These are phyloP conservation scores for Xylariomycetidae sp. DNA, from an alignment of 2,329 filamentous ascomycete genomes.

Conservation along the genomic window DNA sequence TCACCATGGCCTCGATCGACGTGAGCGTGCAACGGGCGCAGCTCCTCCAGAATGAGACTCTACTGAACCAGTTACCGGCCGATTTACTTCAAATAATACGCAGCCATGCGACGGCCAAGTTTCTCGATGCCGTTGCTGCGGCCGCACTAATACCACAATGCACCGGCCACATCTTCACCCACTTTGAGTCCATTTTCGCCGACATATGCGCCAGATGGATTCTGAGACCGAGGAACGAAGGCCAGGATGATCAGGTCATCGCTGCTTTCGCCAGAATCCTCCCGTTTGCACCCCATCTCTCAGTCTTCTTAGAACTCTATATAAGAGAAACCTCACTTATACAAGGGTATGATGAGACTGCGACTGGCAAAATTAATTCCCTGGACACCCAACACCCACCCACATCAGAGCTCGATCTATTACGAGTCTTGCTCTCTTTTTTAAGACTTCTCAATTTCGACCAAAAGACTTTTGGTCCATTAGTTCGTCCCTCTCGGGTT, in stretches of 20 bases:
- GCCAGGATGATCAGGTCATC: constrained; percentile 45
- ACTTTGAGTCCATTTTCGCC: constrained; percentile 71
- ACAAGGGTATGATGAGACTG: constrained; percentile 11
- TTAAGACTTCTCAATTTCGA: constrained; percentile 81
- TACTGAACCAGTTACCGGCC: constrained; percentile 58
- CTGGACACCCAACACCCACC: constrained; percentile 10
- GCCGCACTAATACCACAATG: constrained; percentile 64
- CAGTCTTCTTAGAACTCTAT: constrained; percentile 59
- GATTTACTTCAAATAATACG: constrained; percentile 67
- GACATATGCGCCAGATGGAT: constrained; percentile 83
- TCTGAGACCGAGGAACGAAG: constrained; percentile 36
- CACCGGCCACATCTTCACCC: constrained; percentile 69
- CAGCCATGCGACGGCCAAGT: constrained; percentile 56
- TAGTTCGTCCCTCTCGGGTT: constrained; percentile 63
- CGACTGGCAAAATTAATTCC: constrained; percentile 22
- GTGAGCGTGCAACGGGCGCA: constrained; percentile 50
- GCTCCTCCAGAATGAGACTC: constrained; percentile 49
- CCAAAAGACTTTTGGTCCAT: constrained; percentile 58
- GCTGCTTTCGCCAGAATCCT: constrained; percentile 75
- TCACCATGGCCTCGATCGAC: constrained; percentile 51
- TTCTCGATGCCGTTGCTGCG: constrained; percentile 67
- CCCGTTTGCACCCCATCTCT: constrained; percentile 76
- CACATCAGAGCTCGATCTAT: constrained; percentile 17
- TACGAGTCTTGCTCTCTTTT: constrained; percentile 56
- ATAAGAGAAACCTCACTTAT: constrained; percentile 27